Evolutionary conservation across 2,329 filamentous ascomycete genomes (phyloP), one percentile per base, ranked within the genome.

Genomic region (Sporothrix euskadiensis): DNA sequence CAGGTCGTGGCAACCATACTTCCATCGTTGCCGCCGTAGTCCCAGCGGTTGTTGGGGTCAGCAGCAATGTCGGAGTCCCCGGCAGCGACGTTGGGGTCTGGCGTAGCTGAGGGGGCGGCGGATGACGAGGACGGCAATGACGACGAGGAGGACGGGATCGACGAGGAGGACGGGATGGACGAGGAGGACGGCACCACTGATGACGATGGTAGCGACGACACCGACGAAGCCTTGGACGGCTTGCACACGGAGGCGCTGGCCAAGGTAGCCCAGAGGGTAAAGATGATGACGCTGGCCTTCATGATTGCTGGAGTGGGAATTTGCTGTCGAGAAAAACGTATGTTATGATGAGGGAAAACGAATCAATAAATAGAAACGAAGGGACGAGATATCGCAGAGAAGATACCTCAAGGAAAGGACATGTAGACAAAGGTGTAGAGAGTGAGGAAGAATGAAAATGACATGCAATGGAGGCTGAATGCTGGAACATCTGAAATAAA

Each of bases 1-100:
- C 52, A 56, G 19, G 52, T 56, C n/a, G 52, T 56, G 22, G 52
- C 52, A 22, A 56, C 52, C 52, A 56, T 56, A 22, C 19, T 56
- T n/a, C 52, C 52, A 22, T 56, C 52, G 52, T 56, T 56, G 19
- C 52, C 52, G 52, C 52, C 52, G 52, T 56, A 56, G 52, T 56
- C n/a, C 52, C 52, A 56, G 52, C n/a, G 52, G 52, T 22, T 22
- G 19, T 56, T 56, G 52, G n/a, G 16, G 52, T 56, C 12, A n/a
- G 52, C 52, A 1, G 52, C 52, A 56, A 56, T 56, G 22, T 56
- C 30, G 52, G 52, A 56, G 10, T 56, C 52, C 26, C 14, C 52
- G 12, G 52, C 52, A 1, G 52, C 52, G n/a, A 56, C 3, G 26
- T 56, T 30, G 52, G 52, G 52, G n/a, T 56, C 52, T 1, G 52